Evolutionary conservation across 2,329 filamentous ascomycete genomes (phyloP), one percentile per base, ranked within the genome.

Genomic region (Paecilomyces variotii): DNA sequence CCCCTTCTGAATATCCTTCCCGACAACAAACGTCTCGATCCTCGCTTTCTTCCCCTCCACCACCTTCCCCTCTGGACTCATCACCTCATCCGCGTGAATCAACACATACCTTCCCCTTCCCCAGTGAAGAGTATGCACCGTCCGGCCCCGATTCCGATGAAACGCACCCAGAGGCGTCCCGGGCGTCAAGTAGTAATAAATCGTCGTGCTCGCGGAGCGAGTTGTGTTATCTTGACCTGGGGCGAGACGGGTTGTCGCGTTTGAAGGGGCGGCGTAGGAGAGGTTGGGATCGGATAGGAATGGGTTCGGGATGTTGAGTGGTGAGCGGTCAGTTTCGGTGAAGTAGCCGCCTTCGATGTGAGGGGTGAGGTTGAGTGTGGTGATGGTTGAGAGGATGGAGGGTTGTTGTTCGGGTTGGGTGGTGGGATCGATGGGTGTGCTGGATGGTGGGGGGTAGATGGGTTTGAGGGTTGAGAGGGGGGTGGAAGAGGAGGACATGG

Each of bases 331-430:
- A 0, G 84, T 88, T 68, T 87, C 83, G 62, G 72, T 73, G 65
- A 82, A 88, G 73, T 85, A 88, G 53, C 85, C 85, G 56, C 86
- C 85, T 73, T 88, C 85, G 51, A 84, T 78, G 70, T 88, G 84
- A 7, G 78, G 74, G 54, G 75, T 67, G 27, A 87, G 77, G 25
- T 73, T 64, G 54, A 87, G 78, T 24, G 73, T 63, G 35, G 64
- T 59, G 66, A 83, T 78, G 32, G 79, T 68, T 19, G 62, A 58
- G 57, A 70, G 66, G 54, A 78, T 71, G 35, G 58, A 56, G 27
- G 70, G 60, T 7, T 70, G 54, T 65, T 79, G 73, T 32, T 67
- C 53, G 51, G 62, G 30, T n/a, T 64, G 60, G 4, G 57, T 28
- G 54, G 52, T 59, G 39, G 60, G 62, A 56, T 45, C 35, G 4